Conservation (phyloP, 1,284 basidiomycete species). For the Phellinidium pouzarii region DNA sequence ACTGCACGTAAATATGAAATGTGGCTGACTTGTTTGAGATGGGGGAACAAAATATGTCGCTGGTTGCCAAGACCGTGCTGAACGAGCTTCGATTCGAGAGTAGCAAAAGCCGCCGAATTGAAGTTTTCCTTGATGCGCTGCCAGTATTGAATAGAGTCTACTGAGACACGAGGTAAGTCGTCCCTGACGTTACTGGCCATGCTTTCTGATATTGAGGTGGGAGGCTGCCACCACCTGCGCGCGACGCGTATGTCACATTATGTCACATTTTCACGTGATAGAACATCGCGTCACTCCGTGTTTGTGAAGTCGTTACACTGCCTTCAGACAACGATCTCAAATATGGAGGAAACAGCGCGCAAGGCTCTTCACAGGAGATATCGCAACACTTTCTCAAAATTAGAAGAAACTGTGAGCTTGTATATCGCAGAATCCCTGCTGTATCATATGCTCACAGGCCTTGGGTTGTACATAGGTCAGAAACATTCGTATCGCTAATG, state of each 20-base stretch:
- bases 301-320: neutral
- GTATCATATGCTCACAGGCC: neutral
- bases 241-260: neutral
- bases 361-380: neutral
- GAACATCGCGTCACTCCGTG: neutral
- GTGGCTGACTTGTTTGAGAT: slow-evolving; percentile 43
- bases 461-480: slow-evolving; percentile 9
- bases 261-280: neutral
- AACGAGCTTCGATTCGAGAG: slow-evolving; percentile 39
- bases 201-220: slow-evolving; percentile 9
- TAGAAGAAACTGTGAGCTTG: slow-evolving; percentile 14
- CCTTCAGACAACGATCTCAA: neutral
- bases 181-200: slow-evolving; percentile 29
- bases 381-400: slow-evolving; percentile 1
- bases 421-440: neutral
- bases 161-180: slow-evolving; percentile 56
- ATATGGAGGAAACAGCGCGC: slow-evolving; percentile 7
- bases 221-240: too few species aligned
- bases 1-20: neutral
- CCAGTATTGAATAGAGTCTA: slow-evolving; percentile 60
- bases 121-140: slow-evolving; percentile 47
- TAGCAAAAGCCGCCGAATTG: slow-evolving; percentile 35
- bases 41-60: slow-evolving; percentile 38
- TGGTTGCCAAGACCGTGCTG: slow-evolving; percentile 32
- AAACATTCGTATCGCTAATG: slow-evolving; percentile 18